These are phyloP conservation scores for Wakefieldia striispora DNA, from an alignment of 768 basidiomycete genomes.

Conservation along the genomic window DNA sequence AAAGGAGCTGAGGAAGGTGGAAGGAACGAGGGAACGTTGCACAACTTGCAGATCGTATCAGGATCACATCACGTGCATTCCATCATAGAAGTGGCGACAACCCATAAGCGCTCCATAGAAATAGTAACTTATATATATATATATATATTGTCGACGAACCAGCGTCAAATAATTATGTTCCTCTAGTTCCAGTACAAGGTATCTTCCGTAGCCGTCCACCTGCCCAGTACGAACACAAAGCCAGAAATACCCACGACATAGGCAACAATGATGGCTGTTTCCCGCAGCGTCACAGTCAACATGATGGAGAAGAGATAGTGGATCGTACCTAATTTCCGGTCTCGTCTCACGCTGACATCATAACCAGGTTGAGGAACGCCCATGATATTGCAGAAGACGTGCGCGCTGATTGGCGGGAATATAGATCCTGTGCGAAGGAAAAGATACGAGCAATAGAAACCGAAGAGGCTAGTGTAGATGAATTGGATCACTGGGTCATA, in stretches of 20 bases:
- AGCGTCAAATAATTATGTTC: conserved; percentile 5
- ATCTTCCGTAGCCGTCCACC: conserved; percentile 45
- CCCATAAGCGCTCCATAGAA: not conserved
- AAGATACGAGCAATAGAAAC: conserved; percentile 81
- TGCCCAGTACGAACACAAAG: conserved; percentile 52
- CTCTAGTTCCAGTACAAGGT: conserved; percentile 43
- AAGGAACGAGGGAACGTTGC: conserved; percentile 1
- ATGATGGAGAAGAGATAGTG: conserved; percentile 10
- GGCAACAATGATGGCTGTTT: conserved; percentile 48
- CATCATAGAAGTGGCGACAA: too few relatives aligned
- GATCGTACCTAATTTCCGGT: conserved; percentile 49
- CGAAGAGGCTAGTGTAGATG: conserved; percentile 89
- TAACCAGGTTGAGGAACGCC: conserved; percentile 70
- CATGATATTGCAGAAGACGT: conserved; percentile 94
- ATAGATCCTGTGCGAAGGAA: conserved; percentile 86
- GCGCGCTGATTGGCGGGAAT: conserved; percentile 72
- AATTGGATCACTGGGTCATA: conserved; percentile 73
- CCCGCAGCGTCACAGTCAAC: conserved; percentile 12
- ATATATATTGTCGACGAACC: conserved; percentile 5
- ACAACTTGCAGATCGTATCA: conserved; percentile 9
- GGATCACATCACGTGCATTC: conserved; percentile 19
- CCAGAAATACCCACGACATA: conserved; percentile 61
- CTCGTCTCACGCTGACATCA: conserved; percentile 55
- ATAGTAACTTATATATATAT: too few relatives aligned
- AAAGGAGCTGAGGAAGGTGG: conserved; percentile 10